Evolutionary conservation across 2,329 filamentous ascomycete genomes (phyloP).

Genomic region (Pestalotiopsis sp.): DNA sequence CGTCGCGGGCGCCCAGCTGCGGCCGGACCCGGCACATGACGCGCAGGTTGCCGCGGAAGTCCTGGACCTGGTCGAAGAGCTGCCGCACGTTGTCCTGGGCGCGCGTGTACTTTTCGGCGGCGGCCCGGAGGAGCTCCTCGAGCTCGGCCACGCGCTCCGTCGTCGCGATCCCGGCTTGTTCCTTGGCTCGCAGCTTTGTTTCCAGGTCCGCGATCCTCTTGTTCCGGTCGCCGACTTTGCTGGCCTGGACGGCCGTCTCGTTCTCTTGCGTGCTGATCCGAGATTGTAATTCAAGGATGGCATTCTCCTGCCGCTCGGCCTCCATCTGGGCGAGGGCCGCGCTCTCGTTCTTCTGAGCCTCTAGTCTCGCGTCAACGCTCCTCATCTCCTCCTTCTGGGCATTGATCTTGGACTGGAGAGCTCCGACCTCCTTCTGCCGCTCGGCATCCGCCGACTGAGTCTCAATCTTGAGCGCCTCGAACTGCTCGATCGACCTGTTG

Average conservation of each 20-base stretch:
- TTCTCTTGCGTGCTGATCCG: not conserved
- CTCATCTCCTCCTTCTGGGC: not conserved
- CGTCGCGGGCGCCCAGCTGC: not conserved
- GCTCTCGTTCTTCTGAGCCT: not conserved
- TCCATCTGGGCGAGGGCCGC: not conserved
- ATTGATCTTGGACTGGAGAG: not conserved
- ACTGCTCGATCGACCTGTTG: not conserved
- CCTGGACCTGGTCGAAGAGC: slow-evolving; percentile 10
- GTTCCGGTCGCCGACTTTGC: not conserved
- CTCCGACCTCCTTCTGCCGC: not conserved
- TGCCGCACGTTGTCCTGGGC: slow-evolving; percentile 2
- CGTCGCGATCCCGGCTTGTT: not conserved
- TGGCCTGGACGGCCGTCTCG: not conserved
- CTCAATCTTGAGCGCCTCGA: not conserved
- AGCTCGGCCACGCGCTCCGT: not conserved
- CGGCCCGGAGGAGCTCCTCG: not conserved
- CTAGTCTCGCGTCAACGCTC: too few species aligned
- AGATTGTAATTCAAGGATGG: not conserved
- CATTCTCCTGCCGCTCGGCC: not conserved
- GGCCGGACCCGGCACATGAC: slow-evolving; percentile 14
- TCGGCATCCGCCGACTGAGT: not conserved
- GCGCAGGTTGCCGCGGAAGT: slow-evolving; percentile 13
- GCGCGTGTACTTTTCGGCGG: not conserved
- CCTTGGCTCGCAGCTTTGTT: not conserved
- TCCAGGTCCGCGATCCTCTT: not conserved